Percentiles rank a stretch among this genome's conserved stretches.
phyloP scores from a whole-genome alignment of 1,139 yeast species.

The Kodamaea derodonti region DNA sequence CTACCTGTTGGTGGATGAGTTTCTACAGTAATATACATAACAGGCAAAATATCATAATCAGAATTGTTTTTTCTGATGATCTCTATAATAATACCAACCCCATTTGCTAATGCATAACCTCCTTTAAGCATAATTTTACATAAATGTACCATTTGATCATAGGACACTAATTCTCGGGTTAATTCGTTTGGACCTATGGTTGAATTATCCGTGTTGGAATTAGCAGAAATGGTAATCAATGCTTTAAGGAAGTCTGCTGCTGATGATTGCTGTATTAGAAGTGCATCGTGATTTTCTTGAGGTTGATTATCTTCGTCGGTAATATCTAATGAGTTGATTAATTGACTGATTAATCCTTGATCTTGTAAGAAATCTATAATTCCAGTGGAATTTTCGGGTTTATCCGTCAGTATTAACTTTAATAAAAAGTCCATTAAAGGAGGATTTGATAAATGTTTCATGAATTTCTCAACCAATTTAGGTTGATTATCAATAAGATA shows the following conservation, averaged over 20 bases:
- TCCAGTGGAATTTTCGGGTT: slow-evolving; percentile 75
- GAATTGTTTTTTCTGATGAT: slow-evolving; percentile 93
- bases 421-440: slow-evolving; percentile 81
- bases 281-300: slow-evolving; percentile 33
- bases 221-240: slow-evolving; percentile 51
- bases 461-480: slow-evolving; percentile 61
- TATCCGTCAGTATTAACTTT: slow-evolving; percentile 75
- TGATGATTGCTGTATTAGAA: slow-evolving; percentile 41
- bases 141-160: slow-evolving; percentile 63
- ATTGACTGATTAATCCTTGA: slow-evolving; percentile 57
- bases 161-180: slow-evolving; percentile 78
- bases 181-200: slow-evolving; percentile 96
- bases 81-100: slow-evolving; percentile 94
- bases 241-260: slow-evolving; percentile 50
- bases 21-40: slow-evolving; percentile 79
- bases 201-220: slow-evolving; percentile 77
- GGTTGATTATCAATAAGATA: slow-evolving; percentile 64
- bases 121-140: slow-evolving; percentile 86
- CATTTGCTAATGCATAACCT: slow-evolving; percentile 89
- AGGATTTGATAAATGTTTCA: slow-evolving; percentile 77
- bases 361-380: slow-evolving; percentile 66
- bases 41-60: slow-evolving; percentile 90
- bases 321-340: slow-evolving; percentile 53
- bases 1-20: slow-evolving; percentile 93
- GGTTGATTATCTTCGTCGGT: slow-evolving; percentile 14